phyloP scores from a whole-genome alignment of 352 stramenopile species.

The Globisporangium cederbergense region DNA sequence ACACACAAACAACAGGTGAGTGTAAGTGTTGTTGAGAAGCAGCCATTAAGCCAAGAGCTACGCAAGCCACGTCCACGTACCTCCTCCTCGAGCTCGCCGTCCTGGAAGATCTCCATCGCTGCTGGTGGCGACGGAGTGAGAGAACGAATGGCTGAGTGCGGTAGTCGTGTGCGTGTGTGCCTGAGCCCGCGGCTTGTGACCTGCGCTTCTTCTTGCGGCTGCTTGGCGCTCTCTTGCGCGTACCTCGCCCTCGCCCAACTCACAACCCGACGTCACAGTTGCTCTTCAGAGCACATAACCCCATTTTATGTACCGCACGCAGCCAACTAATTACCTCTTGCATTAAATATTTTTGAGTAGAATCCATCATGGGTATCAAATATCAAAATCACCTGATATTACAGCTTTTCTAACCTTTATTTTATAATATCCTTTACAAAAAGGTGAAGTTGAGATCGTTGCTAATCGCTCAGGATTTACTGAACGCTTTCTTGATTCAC shows the following conservation, averaged over 20 bases:
- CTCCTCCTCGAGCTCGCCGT: constrained; percentile 75
- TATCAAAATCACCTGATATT: too few species aligned
- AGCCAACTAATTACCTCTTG: neutral
- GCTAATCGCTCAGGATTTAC: neutral
- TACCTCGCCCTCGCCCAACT: neutral
- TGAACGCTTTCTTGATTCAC: neutral
- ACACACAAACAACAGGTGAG: neutral
- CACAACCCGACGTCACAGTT: constrained; percentile 5
- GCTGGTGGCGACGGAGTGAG: neutral
- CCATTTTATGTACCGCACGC: too few species aligned
- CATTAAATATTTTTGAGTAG: neutral
- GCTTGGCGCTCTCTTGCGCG: neutral
- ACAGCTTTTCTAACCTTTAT: neutral
- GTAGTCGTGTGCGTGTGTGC: neutral
- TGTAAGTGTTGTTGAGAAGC: neutral
- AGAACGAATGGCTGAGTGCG: too few species aligned
- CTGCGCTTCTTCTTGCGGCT: too few species aligned
- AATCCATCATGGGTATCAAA: neutral
- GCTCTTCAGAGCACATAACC: neutral
- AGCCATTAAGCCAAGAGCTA: neutral
- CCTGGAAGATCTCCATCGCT: constrained; percentile 77
- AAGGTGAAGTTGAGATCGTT: too few species aligned
- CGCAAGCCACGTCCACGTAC: constrained; percentile 24
- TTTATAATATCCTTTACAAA: neutral
- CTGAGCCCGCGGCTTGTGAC: too few species aligned